phyloP scores from a whole-genome alignment of 2,329 filamentous ascomycete genomes.

The Sphaerulina populicola region DNA sequence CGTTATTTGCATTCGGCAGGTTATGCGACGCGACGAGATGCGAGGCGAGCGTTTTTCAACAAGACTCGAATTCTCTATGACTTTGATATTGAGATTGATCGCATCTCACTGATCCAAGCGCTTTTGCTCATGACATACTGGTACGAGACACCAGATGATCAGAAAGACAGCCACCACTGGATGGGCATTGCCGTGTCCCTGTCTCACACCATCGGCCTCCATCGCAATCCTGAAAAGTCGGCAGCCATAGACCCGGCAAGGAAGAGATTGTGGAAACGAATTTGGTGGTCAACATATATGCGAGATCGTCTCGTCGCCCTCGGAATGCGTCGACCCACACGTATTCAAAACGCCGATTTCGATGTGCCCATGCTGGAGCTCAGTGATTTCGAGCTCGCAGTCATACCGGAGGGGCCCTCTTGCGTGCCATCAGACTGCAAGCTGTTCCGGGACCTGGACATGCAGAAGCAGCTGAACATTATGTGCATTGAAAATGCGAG shows the following conservation, averaged over 20 bases:
- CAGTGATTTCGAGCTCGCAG: slow-evolving; percentile 71
- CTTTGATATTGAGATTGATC: slow-evolving; percentile 88
- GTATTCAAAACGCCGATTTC: slow-evolving; percentile 88
- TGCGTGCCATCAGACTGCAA: slow-evolving; percentile 63
- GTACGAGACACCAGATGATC: slow-evolving; percentile 94
- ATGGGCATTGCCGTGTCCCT: slow-evolving; percentile 93
- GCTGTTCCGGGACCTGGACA: slow-evolving; percentile 58
- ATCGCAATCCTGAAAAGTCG: slow-evolving; percentile 73
- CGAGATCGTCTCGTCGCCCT: slow-evolving; percentile 84
- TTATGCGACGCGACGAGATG: slow-evolving; percentile 67
- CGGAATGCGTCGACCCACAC: slow-evolving; percentile 84
- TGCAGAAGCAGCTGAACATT: slow-evolving; percentile 69
- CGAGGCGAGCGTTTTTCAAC: slow-evolving; percentile 80
- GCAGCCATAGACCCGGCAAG: slow-evolving; percentile 60
- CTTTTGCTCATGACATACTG: slow-evolving; percentile 91
- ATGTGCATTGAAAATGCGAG: slow-evolving; percentile 91
- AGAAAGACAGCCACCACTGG: slow-evolving; percentile 98
- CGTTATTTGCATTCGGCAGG: slow-evolving; percentile 67
- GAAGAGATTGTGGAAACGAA: slow-evolving; percentile 82
- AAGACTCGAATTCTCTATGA: slow-evolving; percentile 85
- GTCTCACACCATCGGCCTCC: slow-evolving; percentile 85
- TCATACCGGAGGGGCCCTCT: slow-evolving; percentile 54
- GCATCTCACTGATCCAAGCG: slow-evolving; percentile 78
- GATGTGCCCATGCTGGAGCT: slow-evolving; percentile 84
- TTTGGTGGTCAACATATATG: slow-evolving; percentile 98